Evolutionary conservation across 1,284 basidiomycete genomes (phyloP), one percentile per base, ranked within the genome.

Genomic region (Tranzscheliella williamsii): DNA sequence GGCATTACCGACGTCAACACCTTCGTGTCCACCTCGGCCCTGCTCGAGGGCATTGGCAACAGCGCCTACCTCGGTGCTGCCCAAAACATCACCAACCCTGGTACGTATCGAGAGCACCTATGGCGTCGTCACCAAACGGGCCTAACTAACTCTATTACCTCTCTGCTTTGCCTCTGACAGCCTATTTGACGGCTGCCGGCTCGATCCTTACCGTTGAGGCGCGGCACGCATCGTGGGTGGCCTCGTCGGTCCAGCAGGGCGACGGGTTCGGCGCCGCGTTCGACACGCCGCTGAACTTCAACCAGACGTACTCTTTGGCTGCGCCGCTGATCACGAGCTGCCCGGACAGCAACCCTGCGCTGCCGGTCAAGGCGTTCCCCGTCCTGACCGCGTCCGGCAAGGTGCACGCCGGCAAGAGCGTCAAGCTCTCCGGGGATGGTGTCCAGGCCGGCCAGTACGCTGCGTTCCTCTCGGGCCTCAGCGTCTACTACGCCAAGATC

Each of bases 1-100:
- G 81, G 82, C 18, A 39, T 70, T 24, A 68, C 60, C 26, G 68
- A 63, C 24, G 42, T 50, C 49, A 67, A 73, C 40, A 43, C 80
- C 2, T 87, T 87, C 74, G 78, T 83, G 26, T 79, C 81, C 12
- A 77, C 83, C 24, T 81, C 84, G 18, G 80, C 80, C 56, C 79
- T 83, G 8, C 73, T 88, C n/a, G 85, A 87, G 73, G 82, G 80
- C 20, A 81, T 86, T 36, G 82, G 80, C 12, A 79, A 68, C 20
- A 76, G 78, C 13, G 84, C 83, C 4, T 86, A 85, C 71, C 80
- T 81, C 43, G 85, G 85, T 16, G 82, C 82, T 2, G 79, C 83
- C 4, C 74, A 78, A 23, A 79, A 80, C 63, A 79, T 86, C 50
- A 73, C 71, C 37, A 67, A 64, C 42, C 51, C 58, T 11, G 47